A percentile compares a stretch with the other conserved stretches of the same genome.
Conservation (phyloP, 257 asterid species). For the Anisodus acutangulus region DNA sequence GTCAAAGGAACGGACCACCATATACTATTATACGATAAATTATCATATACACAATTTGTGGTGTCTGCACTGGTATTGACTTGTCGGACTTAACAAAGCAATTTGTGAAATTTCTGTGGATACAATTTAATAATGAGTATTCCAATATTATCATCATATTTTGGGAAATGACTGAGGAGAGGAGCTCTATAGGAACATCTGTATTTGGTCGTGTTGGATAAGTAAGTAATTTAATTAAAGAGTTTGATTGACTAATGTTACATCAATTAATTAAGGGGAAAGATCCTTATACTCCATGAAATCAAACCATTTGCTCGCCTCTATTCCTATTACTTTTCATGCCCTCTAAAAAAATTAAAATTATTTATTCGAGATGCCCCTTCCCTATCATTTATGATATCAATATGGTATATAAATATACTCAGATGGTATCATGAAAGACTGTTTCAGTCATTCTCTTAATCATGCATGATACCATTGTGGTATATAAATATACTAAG, state of each 20-base stretch:
- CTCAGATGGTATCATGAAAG: too few relatives aligned
- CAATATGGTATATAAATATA: too few relatives aligned
- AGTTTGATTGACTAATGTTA: not conserved
- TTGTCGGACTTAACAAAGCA: not conserved
- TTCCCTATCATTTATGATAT: too few relatives aligned
- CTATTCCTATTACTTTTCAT: too few relatives aligned
- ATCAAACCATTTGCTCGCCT: too few relatives aligned
- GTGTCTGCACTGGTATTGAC: not conserved
- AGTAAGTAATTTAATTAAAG: not conserved
- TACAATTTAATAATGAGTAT: not conserved
- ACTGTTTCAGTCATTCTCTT: too few relatives aligned
- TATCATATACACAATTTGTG: not conserved
- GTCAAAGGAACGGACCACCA: too few relatives aligned
- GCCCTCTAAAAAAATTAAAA: too few relatives aligned
- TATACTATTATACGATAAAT: not conserved
- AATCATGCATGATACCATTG: too few relatives aligned
- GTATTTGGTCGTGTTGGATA: not conserved
- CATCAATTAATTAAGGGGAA: not conserved
- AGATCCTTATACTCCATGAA: too few relatives aligned
- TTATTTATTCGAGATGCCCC: too few relatives aligned
- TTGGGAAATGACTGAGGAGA: not conserved
- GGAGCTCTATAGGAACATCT: not conserved
- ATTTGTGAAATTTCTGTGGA: not conserved
- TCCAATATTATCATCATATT: not conserved
- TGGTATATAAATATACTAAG: too few relatives aligned